Conservation (phyloP, 2,329 filamentous ascomycete genomes). For the Diaporthe sp. region DNA sequence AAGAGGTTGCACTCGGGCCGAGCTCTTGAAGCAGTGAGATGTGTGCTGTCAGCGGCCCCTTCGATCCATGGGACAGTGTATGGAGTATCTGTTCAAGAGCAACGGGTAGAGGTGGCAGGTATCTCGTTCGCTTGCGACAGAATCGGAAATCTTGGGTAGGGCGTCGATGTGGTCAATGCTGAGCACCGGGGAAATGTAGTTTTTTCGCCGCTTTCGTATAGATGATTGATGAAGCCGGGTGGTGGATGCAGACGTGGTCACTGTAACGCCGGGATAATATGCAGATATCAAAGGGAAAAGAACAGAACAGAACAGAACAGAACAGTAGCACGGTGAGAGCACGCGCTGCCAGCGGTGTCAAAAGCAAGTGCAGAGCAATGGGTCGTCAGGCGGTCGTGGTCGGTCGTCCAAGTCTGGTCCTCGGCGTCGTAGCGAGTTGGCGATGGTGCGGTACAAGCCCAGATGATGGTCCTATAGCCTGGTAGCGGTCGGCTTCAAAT, state of each 20-base stretch:
- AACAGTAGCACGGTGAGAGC: not conserved
- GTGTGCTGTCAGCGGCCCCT: slow-evolving; percentile 39
- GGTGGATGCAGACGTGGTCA: slow-evolving; percentile 26
- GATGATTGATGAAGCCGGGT: slow-evolving; percentile 4
- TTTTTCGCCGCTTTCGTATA: slow-evolving; percentile 13
- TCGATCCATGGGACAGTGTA: slow-evolving; percentile 46
- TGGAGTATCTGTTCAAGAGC: not conserved
- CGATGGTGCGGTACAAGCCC: not conserved
- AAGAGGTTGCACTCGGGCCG: slow-evolving; percentile 34
- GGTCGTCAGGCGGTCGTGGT: not conserved
- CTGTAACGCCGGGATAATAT: slow-evolving; percentile 21
- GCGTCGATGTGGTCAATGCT: slow-evolving; percentile 1
- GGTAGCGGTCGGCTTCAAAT: not conserved
- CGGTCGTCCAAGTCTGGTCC: not conserved
- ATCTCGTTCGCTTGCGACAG: not conserved
- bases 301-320: not conserved
- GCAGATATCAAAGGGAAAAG: slow-evolving; percentile 22
- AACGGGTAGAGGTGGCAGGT: not conserved
- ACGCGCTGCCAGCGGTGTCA: slow-evolving; percentile 8
- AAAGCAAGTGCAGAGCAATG: slow-evolving; percentile 12
- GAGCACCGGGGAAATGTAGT: not conserved
- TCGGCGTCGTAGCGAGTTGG: not conserved
- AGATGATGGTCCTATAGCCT: not conserved
- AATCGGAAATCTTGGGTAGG: not conserved
- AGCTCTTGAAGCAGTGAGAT: slow-evolving; percentile 36